Evolutionary conservation across 257 asterid genomes (phyloP).

Genomic region (Leonotis leonurus): DNA sequence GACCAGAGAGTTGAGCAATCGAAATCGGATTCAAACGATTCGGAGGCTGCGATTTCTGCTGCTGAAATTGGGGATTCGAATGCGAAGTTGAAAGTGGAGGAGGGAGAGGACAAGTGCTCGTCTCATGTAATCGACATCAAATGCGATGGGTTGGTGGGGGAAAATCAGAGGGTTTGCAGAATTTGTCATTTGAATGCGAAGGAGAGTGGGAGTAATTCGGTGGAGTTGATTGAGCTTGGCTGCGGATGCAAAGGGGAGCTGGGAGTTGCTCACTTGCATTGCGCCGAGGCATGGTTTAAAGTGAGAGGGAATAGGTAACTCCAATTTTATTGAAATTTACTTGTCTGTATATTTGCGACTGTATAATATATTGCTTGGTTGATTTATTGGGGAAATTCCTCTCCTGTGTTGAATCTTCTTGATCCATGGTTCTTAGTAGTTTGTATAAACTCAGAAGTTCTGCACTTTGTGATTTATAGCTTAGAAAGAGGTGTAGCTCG

Average conservation of each 20-base stretch:
- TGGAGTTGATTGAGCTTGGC: constrained; percentile 71
- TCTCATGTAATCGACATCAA: constrained; percentile 35
- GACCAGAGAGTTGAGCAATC: not conserved
- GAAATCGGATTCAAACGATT: not conserved
- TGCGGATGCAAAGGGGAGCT: constrained; percentile 94
- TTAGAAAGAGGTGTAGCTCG: too few relatives aligned
- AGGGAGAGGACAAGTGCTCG: constrained; percentile 18
- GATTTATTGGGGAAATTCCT: not conserved
- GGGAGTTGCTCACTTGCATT: constrained; percentile 56
- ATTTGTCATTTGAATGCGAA: constrained; percentile 68
- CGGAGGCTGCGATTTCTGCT: constrained; percentile 7
- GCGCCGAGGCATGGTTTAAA: constrained; percentile 82
- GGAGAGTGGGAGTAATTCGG: constrained; percentile 29
- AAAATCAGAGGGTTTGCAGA: constrained; percentile 42
- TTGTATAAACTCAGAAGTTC: not conserved
- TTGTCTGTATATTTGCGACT: not conserved
- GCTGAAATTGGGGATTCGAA: constrained; percentile 20
- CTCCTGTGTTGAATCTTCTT: not conserved
- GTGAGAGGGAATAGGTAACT: constrained; percentile 62
- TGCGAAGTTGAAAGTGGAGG: not conserved
- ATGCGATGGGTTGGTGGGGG: constrained; percentile 19
- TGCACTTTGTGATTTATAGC: not conserved
- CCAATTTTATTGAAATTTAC: not conserved
- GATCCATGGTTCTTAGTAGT: not conserved
- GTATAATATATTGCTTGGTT: not conserved